Evolutionary conservation across 768 basidiomycete genomes (phyloP), one percentile per base, ranked within the genome.

Genomic region (Asterophora lycoperdoides): DNA sequence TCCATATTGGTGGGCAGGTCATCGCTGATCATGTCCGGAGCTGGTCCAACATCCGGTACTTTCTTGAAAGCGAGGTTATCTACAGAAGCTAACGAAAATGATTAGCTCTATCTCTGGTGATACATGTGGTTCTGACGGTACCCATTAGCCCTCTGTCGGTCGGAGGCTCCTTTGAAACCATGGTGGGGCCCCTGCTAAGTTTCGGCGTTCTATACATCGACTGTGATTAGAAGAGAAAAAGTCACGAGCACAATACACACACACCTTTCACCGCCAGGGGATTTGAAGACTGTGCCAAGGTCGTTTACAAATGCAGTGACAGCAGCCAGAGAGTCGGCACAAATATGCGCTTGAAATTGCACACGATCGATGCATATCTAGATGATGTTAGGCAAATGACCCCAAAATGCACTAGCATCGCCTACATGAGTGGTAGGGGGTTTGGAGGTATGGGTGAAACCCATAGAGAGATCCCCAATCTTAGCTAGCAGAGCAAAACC

Each of bases 1-100:
- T 93, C 89, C 40, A 75, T 68, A 63, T 98, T 95, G 17, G 77
- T 86, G 0, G 95, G 95, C 8, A 98, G 71, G 63, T 98, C 93
- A 58, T 98, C 95, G 28, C 75, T 72, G 48, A 98, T 85, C 82
- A 96, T 83, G 65, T 97, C 95, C 11, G 89, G 84, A 8, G 83
- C 78, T 8, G 81, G 77, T 17, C 87, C 86, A 35, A 95, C 72
- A 55, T 91, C 85, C 2, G 91, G 91, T 6, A 83, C 61, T 36
- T 69, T 73, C 42, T 72, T 78, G 70, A 95, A 96, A 1, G 93
- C 89, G 30, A 86, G 67, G 48, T 93, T 86, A 46, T 95, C 93
- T 30, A 96, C 70, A 8, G 86, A 87, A 45, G 78, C 86, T 89
- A 49, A 3, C 28, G 19, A 35, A 29, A 30, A 33, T 9, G 33